These are phyloP conservation scores for Fusarium torulosum DNA, from an alignment of 2,329 filamentous ascomycete species.

Conservation along the genomic window DNA sequence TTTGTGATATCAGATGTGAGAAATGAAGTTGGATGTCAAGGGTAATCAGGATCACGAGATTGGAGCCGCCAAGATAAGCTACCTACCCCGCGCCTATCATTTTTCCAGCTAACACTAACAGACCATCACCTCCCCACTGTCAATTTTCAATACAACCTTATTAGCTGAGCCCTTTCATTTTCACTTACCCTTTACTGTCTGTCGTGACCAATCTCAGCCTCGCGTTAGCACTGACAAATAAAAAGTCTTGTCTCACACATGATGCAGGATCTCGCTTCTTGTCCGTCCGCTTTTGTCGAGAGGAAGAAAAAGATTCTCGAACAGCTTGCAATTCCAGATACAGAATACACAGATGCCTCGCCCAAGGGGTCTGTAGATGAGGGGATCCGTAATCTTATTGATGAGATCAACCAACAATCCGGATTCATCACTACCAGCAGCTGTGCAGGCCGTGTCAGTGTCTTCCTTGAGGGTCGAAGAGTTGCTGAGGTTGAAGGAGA, in stretches of 20 bases:
- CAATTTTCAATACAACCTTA: constrained; percentile 23
- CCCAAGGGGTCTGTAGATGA: constrained; percentile 90
- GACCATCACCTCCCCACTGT: neutral
- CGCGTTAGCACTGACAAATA: constrained; percentile 38
- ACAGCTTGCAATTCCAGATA: constrained; percentile 75
- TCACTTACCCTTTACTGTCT: constrained; percentile 19
- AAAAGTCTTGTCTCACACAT: constrained; percentile 31
- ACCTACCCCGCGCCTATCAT: constrained; percentile 43
- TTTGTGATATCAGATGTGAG: constrained; percentile 7
- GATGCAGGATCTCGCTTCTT: constrained; percentile 51
- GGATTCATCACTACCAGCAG: constrained; percentile 93
- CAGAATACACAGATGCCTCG: constrained; percentile 83
- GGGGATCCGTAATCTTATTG: constrained; percentile 81
- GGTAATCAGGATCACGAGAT: constrained; percentile 40
- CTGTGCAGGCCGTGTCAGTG: constrained; percentile 87
- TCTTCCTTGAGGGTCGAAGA: constrained; percentile 85
- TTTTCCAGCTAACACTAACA: constrained; percentile 44
- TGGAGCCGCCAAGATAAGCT: constrained; percentile 36
- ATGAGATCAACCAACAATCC: constrained; percentile 78
- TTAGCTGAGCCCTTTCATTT: constrained; percentile 13
- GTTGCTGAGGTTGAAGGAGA: constrained; percentile 35
- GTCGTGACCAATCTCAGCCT: constrained; percentile 44
- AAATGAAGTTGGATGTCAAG: constrained; percentile 38
- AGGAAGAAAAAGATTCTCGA: constrained; percentile 81
- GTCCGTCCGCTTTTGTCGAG: constrained; percentile 60